Evolutionary conservation across 108 stramenopile species (phyloP), one percentile per base, ranked within the genome.

Genomic region (Thalassiosira profunda): DNA sequence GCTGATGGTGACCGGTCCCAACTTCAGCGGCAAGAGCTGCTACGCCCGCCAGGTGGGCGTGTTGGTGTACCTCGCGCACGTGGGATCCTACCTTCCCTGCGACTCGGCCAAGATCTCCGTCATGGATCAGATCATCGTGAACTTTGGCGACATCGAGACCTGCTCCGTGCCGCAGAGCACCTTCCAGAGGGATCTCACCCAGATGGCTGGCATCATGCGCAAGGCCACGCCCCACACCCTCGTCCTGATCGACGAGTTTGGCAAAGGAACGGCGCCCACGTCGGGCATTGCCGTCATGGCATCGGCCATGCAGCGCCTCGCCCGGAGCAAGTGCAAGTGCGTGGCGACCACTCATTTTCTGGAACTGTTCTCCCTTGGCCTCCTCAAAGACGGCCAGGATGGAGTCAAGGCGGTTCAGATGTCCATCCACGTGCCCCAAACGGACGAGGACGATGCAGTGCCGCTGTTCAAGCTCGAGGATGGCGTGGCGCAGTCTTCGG

Each of bases 241-340:
- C 15, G 93, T 97, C 37, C 79, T 98, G 20, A 86, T 98, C 45
- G 98, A 98, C 77, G 98, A 98, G 74, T 98, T 98, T 70, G 98
- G 98, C 5, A 98, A 98, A 68, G 84, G 93, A 1, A 97, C 97
- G 15, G 89, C 88, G 31, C 96, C 96, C 3, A 80, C 94, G 4
- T 97, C 96, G 28, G 98, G 98, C 5, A 93, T 98, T 58, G 89
- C 96, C 17, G 85, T 98, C 2, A 79, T 98, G 52, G 88, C 84
- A 28, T 83, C 98, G 6, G 85, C 91, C 5, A 42, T 98, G 44
- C 76, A 86, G 45, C 59, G 74, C 43, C 77, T 98, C 1, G 73
- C 81, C 20, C 47, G 58, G 28, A 78, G 63, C 35, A 76, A 75
- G 21, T 92, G 88, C 78, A 86, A 87, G 48, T 82, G 86, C n/a